Percentiles rank a stretch among this genome's conserved stretches.
Evolutionary conservation across 139 green algal genomes (phyloP).

Genomic region (Pycnococcus provasolii): DNA sequence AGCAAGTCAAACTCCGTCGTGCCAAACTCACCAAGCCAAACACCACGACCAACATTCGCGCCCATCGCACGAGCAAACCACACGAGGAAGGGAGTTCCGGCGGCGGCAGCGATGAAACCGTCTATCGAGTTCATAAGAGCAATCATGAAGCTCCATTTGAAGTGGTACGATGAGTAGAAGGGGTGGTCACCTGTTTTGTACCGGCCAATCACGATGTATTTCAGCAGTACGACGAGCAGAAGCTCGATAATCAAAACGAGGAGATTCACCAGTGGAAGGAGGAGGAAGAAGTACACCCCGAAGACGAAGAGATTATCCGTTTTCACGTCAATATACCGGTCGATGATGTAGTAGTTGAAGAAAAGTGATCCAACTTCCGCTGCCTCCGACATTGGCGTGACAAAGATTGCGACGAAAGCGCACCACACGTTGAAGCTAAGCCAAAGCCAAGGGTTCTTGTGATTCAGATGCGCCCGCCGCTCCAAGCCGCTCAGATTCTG

Average conservation of each 20-base stretch:
- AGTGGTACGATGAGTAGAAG: neutral
- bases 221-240: neutral
- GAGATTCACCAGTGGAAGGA: too few relatives aligned
- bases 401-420: too few relatives aligned
- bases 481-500: too few relatives aligned
- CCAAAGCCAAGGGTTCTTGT: too few relatives aligned
- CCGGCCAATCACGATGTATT: neutral
- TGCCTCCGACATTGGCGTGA: too few relatives aligned
- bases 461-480: too few relatives aligned
- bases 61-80: neutral
- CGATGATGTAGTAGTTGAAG: too few relatives aligned
- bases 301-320: too few relatives aligned
- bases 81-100: neutral
- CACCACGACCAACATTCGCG: neutral
- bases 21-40: neutral
- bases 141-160: neutral
- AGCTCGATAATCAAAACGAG: neutral
- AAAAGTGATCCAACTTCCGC: too few relatives aligned
- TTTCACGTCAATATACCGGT: too few relatives aligned
- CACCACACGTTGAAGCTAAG: too few relatives aligned
- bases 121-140: neutral
- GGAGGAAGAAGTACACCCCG: too few relatives aligned
- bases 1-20: constrained; percentile 1
- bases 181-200: neutral
- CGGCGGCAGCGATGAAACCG: neutral